Base-by-base conservation (phyloP, 768 basidiomycete genomes). In the Paxillus ammoniavirescens region DNA sequence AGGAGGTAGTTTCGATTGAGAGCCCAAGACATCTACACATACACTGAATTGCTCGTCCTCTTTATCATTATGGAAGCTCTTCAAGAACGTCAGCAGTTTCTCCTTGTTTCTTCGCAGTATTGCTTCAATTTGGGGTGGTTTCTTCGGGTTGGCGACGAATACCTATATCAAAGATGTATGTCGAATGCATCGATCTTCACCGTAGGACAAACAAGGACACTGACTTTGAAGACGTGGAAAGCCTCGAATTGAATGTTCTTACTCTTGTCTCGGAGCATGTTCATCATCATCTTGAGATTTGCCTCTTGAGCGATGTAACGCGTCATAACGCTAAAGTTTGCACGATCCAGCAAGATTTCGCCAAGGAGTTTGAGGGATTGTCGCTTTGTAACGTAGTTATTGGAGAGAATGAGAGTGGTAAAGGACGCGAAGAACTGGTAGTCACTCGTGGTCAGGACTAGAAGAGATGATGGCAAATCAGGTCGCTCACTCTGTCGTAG, bases 251-350 rank as follows among this genome's bases (percentile, higher is more conserved):
- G 97, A 43, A 99, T 98, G 72, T 99, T 99, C 80, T 93, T 92
- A 81, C 95, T 98, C 82, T 95, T 97, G 70, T 98, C 93, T 57
- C 95, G 82, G 52, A 99, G 77, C 52, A 98, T 81, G 72, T 98
- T 98, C 97, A 99, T 99, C 93, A 99, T 97, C 88, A 96, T 92
- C 86, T 98, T 98, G 58, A 99, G 80, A 69, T 98, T 99, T 28
- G 86, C 88, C 67, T 98, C 97, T 64, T 87, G 87, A 8, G 92
- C 83, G 62, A 99, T 99, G 69, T 98, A 99, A 7, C 88, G 83
- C 0, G 97, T 98, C 97, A 99, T 99, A 65, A 98, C 92, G 61
- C 81, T 93, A 78, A 98, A 98, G 72, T 99, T 99, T 44, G 94
- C 93, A 28, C 97, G 86, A 73, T 99, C 97, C 42, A 99, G 85